Base-by-base conservation (phyloP, 345 rosid species). In the Noccaea bulbosa region DNA sequence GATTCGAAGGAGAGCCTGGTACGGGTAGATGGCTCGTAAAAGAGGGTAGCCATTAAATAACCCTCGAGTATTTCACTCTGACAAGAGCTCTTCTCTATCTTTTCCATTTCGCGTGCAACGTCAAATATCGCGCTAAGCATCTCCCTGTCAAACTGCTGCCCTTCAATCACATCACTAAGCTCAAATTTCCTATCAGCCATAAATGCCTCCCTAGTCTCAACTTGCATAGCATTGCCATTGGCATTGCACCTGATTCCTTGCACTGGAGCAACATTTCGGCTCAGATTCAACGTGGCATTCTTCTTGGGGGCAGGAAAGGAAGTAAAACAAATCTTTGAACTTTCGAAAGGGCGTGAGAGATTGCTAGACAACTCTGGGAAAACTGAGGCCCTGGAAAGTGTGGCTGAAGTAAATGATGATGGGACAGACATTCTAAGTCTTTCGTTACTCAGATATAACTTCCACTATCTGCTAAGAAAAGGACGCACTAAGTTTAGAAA, bases 1-100 rank as follows among this genome's bases (percentile, higher is more conserved):
- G 97, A 94, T 80, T 94, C 97, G 12, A 94, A 91, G 2, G 98
- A 94, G 57, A 91, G 91, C 87, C 99, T 85, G 11, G 99, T 89
- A 56, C 97, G 86, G 1, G 99, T 94, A 53, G 99, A 94, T 15
- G 99, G 99, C 83, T 94, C 99, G 37, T 91, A 94, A 44, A 94
- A 94, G 61, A 91, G 86, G 3, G 98, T 91, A 50, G 99, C 91
- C 99, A 94, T 94, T 35, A 94, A 27, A 27, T 27, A 27, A 27
- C 4, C 30, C 30, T 27, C 2, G 44, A 27, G 30, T 27, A 27
- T 27, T 27, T 27, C 30, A 27, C 98, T 89, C 38, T 89, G 92
- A 17, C 70, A 74, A 0, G 96, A 89, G 61, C 87, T 81, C 62
- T 86, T 89, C 65, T 87, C 91, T 5, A 91, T 81, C 81, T 58